Percentiles rank a stretch among this genome's conserved stretches.
These are phyloP conservation scores for Euphorbia tirucalli DNA, from an alignment of 345 rosid species.

Conservation along the genomic window DNA sequence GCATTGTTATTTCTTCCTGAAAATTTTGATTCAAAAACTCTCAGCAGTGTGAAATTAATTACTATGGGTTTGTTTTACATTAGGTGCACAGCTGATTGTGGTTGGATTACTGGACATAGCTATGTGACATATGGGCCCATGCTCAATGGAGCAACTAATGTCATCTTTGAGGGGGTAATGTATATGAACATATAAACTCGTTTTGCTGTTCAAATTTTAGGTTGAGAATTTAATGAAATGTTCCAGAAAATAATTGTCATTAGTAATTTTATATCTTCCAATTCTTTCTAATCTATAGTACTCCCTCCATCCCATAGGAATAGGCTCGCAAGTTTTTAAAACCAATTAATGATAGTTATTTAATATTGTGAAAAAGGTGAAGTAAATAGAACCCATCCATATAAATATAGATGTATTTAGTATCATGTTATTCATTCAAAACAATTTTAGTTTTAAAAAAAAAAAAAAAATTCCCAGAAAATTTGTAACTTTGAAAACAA, in stretches of 20 bases:
- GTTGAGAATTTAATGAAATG: constrained; percentile 4
- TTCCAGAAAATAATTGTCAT: constrained; percentile 5
- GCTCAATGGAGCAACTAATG: constrained; percentile 86
- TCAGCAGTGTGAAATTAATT: constrained; percentile 2
- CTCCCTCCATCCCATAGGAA: background rate
- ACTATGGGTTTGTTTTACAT: constrained; percentile 16
- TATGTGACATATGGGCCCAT: constrained; percentile 96
- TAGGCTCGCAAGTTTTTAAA: background rate
- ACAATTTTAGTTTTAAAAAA: background rate
- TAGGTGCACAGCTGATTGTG: constrained; percentile 99
- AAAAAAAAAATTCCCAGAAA: too few relatives aligned
- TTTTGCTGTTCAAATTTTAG: background rate
- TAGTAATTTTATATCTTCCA: background rate
- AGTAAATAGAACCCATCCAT: background rate
- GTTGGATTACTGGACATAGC: constrained; percentile 99
- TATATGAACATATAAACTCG: background rate
- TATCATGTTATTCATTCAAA: background rate
- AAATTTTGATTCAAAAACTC: constrained; percentile 17
- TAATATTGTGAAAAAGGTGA: background rate
- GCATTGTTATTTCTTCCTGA: constrained; percentile 6
- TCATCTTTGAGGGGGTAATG: constrained; percentile 94
- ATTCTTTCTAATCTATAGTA: background rate
- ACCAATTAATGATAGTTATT: background rate
- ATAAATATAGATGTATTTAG: background rate
- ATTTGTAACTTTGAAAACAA: background rate